Percentiles rank a stretch among this genome's conserved stretches.
Evolutionary conservation across 75 land plant species (phyloP).

Genomic region (Adiantum capillusveneris): DNA sequence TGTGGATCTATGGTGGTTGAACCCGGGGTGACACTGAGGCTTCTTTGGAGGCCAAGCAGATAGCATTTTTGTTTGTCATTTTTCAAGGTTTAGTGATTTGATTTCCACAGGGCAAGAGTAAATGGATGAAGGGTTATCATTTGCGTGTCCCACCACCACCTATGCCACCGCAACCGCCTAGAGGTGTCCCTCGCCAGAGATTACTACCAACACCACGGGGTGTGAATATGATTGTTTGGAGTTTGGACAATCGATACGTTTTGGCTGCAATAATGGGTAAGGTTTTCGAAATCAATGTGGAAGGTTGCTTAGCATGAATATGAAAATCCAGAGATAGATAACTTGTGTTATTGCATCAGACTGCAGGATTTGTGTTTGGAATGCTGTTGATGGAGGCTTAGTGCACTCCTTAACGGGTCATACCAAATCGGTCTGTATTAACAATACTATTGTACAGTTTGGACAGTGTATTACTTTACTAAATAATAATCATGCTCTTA

Average conservation of each 20-base stretch:
- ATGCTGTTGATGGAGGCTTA: conserved; percentile 94
- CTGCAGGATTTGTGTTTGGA: conserved; percentile 98
- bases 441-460: background rate
- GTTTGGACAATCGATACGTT: conserved; percentile 98
- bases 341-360: conserved; percentile 58
- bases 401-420: conserved; percentile 96
- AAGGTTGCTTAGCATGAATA: too few relatives aligned
- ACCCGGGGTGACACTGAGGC: too few relatives aligned
- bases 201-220: conserved; percentile 91
- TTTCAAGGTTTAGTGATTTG: background rate
- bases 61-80: background rate
- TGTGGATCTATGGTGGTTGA: too few relatives aligned
- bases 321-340: too few relatives aligned
- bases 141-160: conserved; percentile 97
- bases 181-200: conserved; percentile 95
- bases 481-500: background rate
- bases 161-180: conserved; percentile 82
- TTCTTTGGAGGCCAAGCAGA: too few relatives aligned
- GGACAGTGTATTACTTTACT: background rate
- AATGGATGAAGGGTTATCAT: conserved; percentile 90
- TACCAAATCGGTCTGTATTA: conserved; percentile 54
- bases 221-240: conserved; percentile 99
- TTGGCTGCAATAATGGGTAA: conserved; percentile 99
- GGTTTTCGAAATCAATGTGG: background rate
- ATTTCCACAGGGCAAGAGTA: conserved; percentile 15